phyloP scores from a whole-genome alignment of 805 yeast species.

The Starmerella powellii region DNA sequence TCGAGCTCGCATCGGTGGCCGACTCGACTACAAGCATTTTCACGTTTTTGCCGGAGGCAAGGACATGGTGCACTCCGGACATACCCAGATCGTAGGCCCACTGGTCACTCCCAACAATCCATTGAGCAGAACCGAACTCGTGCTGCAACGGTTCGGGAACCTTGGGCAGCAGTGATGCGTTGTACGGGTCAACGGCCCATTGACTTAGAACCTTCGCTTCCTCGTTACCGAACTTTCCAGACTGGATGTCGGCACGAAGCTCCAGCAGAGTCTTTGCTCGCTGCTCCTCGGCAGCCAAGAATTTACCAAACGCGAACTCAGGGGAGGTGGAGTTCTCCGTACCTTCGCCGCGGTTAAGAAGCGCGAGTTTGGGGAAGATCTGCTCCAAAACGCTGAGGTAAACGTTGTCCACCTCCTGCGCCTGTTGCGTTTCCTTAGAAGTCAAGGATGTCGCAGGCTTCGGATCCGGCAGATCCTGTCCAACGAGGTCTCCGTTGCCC shows the following conservation, averaged over 20 bases:
- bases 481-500: constrained; percentile 11
- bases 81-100: constrained; percentile 92
- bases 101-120: constrained; percentile 90
- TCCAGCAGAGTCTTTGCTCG: constrained; percentile 36
- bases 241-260: constrained; percentile 34
- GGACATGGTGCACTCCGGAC: constrained; percentile 78
- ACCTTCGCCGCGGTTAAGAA: constrained; percentile 48
- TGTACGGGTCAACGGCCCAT: constrained; percentile 46
- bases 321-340: constrained; percentile 41
- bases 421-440: constrained; percentile 2
- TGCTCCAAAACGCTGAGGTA: constrained; percentile 66
- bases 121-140: constrained; percentile 32
- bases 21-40: constrained; percentile 82
- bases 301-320: constrained; percentile 78
- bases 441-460: constrained; percentile 31
- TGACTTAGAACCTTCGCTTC: constrained; percentile 48
- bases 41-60: constrained; percentile 61
- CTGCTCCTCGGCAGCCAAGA: constrained; percentile 44
- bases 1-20: constrained; percentile 47
- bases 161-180: constrained; percentile 12
- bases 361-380: constrained; percentile 44
- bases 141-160: constrained; percentile 27
- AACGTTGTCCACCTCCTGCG: constrained; percentile 50
- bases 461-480: constrained; percentile 1
- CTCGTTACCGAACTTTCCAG: constrained; percentile 34